Conservation (phyloP, 208 protist genomes). For the Acanthamoeba rhysodes region DNA sequence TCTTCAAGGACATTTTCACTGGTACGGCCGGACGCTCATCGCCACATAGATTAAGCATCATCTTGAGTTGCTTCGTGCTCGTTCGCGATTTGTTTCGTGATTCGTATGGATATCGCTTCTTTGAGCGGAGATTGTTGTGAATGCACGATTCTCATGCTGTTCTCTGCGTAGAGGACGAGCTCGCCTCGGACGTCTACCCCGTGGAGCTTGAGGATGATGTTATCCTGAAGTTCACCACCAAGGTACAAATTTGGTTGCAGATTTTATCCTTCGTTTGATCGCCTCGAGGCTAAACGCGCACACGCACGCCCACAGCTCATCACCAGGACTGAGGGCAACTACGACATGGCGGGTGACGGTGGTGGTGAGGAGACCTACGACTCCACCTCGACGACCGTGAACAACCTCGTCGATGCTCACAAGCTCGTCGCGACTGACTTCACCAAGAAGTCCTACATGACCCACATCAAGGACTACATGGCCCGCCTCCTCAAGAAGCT, state of each 20-base stretch:
- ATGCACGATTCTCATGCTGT: no score
- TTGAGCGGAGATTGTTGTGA: not conserved
- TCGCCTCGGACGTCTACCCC: conserved; percentile 81
- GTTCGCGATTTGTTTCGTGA: not conserved
- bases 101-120: not conserved
- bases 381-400: conserved; percentile 72
- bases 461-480: conserved; percentile 87
- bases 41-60: not conserved
- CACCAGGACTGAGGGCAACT: conserved; percentile 74
- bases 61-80: not conserved
- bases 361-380: conserved; percentile 75
- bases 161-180: conserved; percentile 75
- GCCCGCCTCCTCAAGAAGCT: conserved; percentile 77
- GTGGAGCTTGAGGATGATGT: conserved; percentile 72
- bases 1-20: conserved; percentile 77
- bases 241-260: conserved; percentile 38
- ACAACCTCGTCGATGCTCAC: conserved; percentile 83
- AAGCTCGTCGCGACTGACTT: conserved; percentile 79
- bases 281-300: not conserved
- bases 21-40: no score
- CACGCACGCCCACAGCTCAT: not conserved
- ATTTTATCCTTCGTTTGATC: no score
- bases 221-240: conserved; percentile 82
- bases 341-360: conserved; percentile 73
- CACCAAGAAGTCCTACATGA: conserved; percentile 85